Percentiles rank a stretch among this genome's conserved stretches.
Conservation (phyloP, 2,329 filamentous ascomycete genomes). For the Xylaria sp. region DNA sequence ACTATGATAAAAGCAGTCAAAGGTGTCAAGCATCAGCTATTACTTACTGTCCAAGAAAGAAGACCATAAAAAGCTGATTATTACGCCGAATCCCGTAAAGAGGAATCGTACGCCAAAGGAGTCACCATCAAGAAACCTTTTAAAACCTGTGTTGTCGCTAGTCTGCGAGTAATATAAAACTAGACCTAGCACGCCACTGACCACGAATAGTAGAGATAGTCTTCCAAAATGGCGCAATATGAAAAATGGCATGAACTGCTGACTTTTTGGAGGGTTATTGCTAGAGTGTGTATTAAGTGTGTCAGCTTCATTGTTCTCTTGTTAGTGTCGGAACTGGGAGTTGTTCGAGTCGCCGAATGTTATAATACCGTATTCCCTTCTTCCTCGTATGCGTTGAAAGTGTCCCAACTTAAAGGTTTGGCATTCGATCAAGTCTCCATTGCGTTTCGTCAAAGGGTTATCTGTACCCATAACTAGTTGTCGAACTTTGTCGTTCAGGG, state of each 20-base stretch:
- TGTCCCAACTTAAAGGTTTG: neutral
- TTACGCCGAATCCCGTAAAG: constrained; percentile 54
- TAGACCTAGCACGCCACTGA: constrained; percentile 48
- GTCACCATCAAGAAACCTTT: constrained; percentile 55
- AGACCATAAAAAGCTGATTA: constrained; percentile 55
- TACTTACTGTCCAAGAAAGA: constrained; percentile 52
- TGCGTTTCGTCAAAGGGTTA: neutral
- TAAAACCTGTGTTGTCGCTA: constrained; percentile 51
- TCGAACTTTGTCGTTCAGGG: constrained; percentile 39
- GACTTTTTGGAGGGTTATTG: neutral
- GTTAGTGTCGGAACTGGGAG: neutral
- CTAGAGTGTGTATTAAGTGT: too few relatives aligned
- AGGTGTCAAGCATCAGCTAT: neutral
- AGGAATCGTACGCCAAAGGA: constrained; percentile 55
- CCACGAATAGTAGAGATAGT: constrained; percentile 25
- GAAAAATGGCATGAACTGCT: neutral
- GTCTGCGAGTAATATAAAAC: constrained; percentile 55
- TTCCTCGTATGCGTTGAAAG: neutral
- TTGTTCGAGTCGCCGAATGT: neutral
- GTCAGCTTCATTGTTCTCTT: neutral
- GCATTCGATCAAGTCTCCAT: neutral
- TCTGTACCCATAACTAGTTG: constrained; percentile 9
- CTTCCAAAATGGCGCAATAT: constrained; percentile 25
- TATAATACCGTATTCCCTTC: neutral
- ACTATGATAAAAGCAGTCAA: constrained; percentile 8